Percentiles rank a stretch among this genome's conserved stretches.
phyloP scores from a whole-genome alignment of 1,139 yeast genomes.

The Magnusiomyces clavatus region DNA sequence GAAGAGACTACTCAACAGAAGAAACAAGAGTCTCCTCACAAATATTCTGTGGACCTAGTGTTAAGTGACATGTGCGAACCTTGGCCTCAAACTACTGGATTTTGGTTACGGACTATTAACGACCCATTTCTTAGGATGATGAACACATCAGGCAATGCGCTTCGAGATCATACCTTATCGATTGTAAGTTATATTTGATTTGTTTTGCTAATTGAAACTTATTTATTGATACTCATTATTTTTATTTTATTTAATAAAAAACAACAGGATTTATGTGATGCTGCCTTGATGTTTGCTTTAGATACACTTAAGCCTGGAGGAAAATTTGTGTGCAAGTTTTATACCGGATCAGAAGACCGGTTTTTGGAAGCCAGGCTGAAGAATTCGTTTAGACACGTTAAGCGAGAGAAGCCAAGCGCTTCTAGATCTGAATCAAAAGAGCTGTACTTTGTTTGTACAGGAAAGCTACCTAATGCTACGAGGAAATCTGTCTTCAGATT shows the following conservation, averaged over 20 bases:
- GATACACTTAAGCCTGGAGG: conserved; percentile 66
- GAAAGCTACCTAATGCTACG: conserved; percentile 42
- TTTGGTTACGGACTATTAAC: conserved; percentile 67
- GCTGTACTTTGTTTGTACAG: conserved; percentile 59
- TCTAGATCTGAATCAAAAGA: conserved; percentile 59
- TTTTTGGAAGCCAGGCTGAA: conserved; percentile 49
- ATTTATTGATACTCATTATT: background rate
- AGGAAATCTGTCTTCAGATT: conserved; percentile 40
- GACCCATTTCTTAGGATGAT: conserved; percentile 73
- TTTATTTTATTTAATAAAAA: conserved; percentile 5
- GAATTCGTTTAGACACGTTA: conserved; percentile 53
- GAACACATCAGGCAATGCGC: conserved; percentile 56
- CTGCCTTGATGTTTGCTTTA: conserved; percentile 70
- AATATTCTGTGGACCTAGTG: conserved; percentile 53
- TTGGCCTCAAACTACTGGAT: conserved; percentile 55
- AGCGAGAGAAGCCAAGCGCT: conserved; percentile 51
- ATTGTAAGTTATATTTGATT: conserved; percentile 36
- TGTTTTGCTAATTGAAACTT: background rate
- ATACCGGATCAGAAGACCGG: conserved; percentile 60
- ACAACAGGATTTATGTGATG: conserved; percentile 73
- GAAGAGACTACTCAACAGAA: conserved; percentile 1
- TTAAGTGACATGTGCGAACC: conserved; percentile 87
- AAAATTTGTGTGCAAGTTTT: conserved; percentile 62
- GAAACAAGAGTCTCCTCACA: conserved; percentile 5
- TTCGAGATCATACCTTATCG: conserved; percentile 54